These are phyloP conservation scores for Fraxinus velutina DNA, from an alignment of 305 asterid genomes.

Conservation along the genomic window DNA sequence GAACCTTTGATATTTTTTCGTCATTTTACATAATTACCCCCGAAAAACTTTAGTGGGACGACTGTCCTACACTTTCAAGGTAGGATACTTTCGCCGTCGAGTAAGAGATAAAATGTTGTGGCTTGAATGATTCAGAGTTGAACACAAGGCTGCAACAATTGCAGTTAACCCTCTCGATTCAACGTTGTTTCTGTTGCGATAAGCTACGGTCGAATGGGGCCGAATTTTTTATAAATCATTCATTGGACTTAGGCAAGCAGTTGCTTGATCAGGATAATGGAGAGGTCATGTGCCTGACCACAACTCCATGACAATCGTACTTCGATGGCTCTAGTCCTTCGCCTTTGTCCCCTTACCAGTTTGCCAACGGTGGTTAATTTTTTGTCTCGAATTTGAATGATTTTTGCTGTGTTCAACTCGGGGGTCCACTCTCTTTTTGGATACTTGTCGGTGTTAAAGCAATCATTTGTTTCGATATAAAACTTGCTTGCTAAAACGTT, in stretches of 20 bases:
- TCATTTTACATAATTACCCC: background rate
- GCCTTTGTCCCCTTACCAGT: background rate
- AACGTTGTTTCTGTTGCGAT: background rate
- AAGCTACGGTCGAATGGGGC: background rate
- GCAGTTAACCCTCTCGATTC: background rate
- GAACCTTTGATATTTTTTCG: background rate
- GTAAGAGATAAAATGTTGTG: background rate
- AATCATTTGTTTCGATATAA: background rate
- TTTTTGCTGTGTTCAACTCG: background rate
- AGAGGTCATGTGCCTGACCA: background rate
- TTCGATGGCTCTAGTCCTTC: background rate
- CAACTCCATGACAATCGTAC: background rate
- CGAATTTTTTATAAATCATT: too few relatives aligned
- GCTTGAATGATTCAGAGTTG: background rate
- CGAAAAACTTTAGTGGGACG: background rate
- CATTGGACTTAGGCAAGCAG: background rate
- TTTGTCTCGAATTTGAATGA: background rate
- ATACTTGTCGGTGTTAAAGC: background rate
- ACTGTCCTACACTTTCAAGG: background rate
- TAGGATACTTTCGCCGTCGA: background rate
- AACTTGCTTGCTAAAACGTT: too few relatives aligned
- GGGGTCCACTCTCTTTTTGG: background rate
- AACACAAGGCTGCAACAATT: background rate
- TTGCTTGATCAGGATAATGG: background rate
- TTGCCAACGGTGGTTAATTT: background rate